Conservation (phyloP, 768 basidiomycete species). For the Chalciporus chontae region DNA sequence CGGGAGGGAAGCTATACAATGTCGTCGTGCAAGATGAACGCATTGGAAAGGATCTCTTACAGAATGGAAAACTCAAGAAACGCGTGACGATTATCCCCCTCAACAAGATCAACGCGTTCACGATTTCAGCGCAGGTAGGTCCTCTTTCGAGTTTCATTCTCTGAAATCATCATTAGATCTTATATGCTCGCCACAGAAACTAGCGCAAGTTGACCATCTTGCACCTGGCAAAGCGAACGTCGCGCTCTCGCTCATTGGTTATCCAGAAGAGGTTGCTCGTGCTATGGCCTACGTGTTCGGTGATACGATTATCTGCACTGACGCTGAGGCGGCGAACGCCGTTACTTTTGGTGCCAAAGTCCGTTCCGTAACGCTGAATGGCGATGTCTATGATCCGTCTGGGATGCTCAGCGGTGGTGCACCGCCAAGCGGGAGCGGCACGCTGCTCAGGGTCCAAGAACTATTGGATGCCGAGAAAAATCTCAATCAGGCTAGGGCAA, state of each 20-base stretch:
- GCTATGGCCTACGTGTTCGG: slow-evolving; percentile 95
- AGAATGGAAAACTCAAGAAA: slow-evolving; percentile 74
- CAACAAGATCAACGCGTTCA: slow-evolving; percentile 78
- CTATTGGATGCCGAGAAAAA: slow-evolving; percentile 64
- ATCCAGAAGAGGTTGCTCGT: slow-evolving; percentile 72
- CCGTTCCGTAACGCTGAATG: slow-evolving; percentile 88
- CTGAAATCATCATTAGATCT: not conserved
- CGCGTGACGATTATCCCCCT: slow-evolving; percentile 92
- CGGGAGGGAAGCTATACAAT: slow-evolving; percentile 86
- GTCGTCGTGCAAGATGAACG: slow-evolving; percentile 91
- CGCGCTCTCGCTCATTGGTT: slow-evolving; percentile 87
- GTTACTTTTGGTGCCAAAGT: slow-evolving; percentile 77
- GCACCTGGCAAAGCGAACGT: slow-evolving; percentile 79
- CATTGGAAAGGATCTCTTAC: slow-evolving; percentile 80
- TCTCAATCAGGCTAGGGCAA: slow-evolving; percentile 46
- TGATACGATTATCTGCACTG: slow-evolving; percentile 87
- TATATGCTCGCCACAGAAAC: slow-evolving; percentile 51
- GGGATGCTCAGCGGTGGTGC: slow-evolving; percentile 92
- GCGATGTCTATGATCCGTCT: slow-evolving; percentile 95
- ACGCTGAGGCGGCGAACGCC: slow-evolving; percentile 78
- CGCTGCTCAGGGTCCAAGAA: slow-evolving; percentile 82
- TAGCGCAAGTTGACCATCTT: slow-evolving; percentile 64
- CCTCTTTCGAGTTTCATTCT: not conserved
- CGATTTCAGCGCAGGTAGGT: slow-evolving; percentile 47
- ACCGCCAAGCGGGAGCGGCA: slow-evolving; percentile 69